phyloP scores from a whole-genome alignment of 2,329 filamentous ascomycete genomes.

The Colletotrichum acutatum region DNA sequence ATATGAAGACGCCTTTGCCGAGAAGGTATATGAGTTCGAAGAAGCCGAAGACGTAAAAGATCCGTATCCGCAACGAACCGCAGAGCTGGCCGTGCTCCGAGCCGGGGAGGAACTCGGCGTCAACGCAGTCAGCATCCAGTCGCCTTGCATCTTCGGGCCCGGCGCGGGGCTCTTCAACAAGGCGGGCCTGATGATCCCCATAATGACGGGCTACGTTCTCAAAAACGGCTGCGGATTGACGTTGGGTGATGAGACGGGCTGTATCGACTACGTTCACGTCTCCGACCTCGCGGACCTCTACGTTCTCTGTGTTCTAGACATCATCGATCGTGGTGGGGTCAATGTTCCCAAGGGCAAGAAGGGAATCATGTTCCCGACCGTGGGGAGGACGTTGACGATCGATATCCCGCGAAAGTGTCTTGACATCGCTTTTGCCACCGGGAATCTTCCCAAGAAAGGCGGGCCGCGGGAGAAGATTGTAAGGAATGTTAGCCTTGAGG shows the following conservation, averaged over 20 bases:
- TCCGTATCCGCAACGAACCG: slow-evolving; percentile 37
- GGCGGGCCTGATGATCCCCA: slow-evolving; percentile 33
- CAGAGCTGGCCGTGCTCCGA: slow-evolving; percentile 35
- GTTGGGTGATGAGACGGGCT: slow-evolving; percentile 33
- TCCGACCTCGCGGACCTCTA: slow-evolving; percentile 37
- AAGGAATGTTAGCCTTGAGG: slow-evolving; percentile 9
- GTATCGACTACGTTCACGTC: slow-evolving; percentile 36
- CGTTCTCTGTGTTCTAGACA: slow-evolving; percentile 25
- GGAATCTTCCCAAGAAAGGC: slow-evolving; percentile 21
- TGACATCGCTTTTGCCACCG: slow-evolving; percentile 33
- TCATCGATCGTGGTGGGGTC: slow-evolving; percentile 12
- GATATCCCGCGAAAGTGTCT: slow-evolving; percentile 29
- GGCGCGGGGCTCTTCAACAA: slow-evolving; percentile 36
- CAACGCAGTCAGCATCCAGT: slow-evolving; percentile 33
- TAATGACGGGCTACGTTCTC: slow-evolving; percentile 38
- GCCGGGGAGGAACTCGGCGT: slow-evolving; percentile 27
- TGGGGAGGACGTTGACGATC: slow-evolving; percentile 9
- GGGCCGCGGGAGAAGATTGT: slow-evolving; percentile 23
- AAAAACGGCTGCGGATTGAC: slow-evolving; percentile 33
- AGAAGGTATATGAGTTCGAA: slow-evolving; percentile 30
- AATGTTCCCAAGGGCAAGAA: slow-evolving; percentile 14
- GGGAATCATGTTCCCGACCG: slow-evolving; percentile 29
- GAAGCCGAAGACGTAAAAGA: slow-evolving; percentile 33
- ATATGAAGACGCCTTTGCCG: slow-evolving; percentile 28
- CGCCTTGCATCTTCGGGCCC: slow-evolving; percentile 32